Base-by-base conservation (phyloP, 768 basidiomycete species). In the Tremella mesenterica region DNA sequence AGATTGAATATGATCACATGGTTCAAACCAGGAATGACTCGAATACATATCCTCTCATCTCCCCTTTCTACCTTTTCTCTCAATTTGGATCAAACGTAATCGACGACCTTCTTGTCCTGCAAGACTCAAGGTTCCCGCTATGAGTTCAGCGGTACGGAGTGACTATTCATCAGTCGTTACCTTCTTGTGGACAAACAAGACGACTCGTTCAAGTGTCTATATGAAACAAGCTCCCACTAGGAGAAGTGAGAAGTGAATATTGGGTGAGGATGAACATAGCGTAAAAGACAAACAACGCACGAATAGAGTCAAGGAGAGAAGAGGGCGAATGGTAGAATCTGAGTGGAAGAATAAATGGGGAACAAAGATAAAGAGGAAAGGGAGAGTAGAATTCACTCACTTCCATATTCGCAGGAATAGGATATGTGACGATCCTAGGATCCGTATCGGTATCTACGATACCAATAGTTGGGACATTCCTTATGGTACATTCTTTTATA, bases 401-500 rank as follows among this genome's bases (percentile, higher is more conserved):
- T 75, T 99, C 95, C 75, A 93, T 89, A 73, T 97, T 99, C n/a
- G 88, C 91, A 0, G 91, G 92, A 67, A 99, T 96, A 38, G 95
- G 86, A 73, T 95, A 97, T 80, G 96, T 95, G 57, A 99, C 92
- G 33, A 90, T 79, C 23, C 95, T 83, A 4, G 95, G 95, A 75
- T 99, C 95, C 38, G 83, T 86, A 70, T 99, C 90, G 20, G 91
- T 88, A 74, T 99, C 95, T 50, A 92, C 82, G 55, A 97, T 83
- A 29, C 85, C 95, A 55, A 97, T 83, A 1, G 95, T 97, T 0
- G 95, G 95, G 52, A 97, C 81, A 67, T 92, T 85, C 57, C 85
- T 80, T 51, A 83, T 78, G 14, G 89, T 88, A 64, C 89, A 92
- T 76, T 99, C 95, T 50, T 85, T 83, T 64, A 97, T 86, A 14